Evolutionary conservation across 495 filamentous ascomycete species (phyloP).

Genomic region (Haplographium delicatum): DNA sequence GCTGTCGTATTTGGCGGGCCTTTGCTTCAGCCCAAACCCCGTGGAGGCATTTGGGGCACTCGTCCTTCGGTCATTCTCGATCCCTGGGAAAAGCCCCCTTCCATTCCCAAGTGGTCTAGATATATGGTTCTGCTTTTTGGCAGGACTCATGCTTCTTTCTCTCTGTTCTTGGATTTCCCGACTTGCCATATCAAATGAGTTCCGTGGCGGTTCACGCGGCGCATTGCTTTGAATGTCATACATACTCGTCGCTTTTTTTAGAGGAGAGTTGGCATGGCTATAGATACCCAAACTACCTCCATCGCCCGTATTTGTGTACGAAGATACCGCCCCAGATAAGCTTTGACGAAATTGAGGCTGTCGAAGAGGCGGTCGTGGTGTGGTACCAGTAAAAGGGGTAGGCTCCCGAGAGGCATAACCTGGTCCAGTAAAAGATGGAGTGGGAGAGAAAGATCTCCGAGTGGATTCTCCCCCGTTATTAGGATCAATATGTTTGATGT

Average conservation of each 20-base stretch:
- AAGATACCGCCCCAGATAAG: conserved; percentile 23
- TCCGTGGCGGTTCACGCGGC: conserved; percentile 36
- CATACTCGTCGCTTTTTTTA: conserved; percentile 57
- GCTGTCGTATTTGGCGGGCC: conserved; percentile 11
- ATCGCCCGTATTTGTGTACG: conserved; percentile 33
- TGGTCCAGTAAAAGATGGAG: conserved; percentile 12
- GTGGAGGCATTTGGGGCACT: conserved; percentile 17
- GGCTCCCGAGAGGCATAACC: conserved; percentile 19
- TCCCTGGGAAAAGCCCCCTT: neutral
- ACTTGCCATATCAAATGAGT: conserved; percentile 48
- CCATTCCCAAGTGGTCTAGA: neutral
- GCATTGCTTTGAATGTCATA: conserved; percentile 33
- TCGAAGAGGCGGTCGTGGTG: conserved; percentile 35
- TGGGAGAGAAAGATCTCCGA: conserved; percentile 5
- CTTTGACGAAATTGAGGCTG: conserved; percentile 51
- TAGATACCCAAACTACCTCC: conserved; percentile 79
- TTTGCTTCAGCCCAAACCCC: conserved; percentile 15
- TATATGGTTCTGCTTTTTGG: conserved; percentile 19
- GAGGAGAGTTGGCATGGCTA: conserved; percentile 73
- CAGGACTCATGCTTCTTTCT: conserved; percentile 23
- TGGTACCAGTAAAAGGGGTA: conserved; percentile 23
- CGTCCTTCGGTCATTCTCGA: conserved; percentile 12
- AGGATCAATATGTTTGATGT: conserved; percentile 71
- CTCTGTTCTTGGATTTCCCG: conserved; percentile 32
- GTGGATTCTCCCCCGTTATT: conserved; percentile 37